Evolutionary conservation across 441 rosid species (phyloP).

Genomic region (Eutrema salsugineum): DNA sequence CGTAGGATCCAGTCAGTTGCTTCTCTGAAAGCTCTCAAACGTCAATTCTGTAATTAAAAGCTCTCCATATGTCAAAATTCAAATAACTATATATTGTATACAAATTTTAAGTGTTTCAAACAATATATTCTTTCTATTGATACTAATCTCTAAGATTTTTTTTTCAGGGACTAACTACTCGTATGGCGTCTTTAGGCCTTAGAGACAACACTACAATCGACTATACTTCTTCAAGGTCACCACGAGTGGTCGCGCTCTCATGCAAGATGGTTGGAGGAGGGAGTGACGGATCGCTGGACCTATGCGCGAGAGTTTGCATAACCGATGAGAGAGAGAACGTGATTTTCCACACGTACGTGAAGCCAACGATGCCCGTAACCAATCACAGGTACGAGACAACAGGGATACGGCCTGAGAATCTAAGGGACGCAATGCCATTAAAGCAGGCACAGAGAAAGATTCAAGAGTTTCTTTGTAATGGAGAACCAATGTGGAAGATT

Average conservation of each 20-base stretch:
- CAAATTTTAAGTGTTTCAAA: background rate
- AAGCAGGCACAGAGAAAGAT: slow-evolving; percentile 64
- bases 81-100: background rate
- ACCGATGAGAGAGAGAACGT: slow-evolving; percentile 65
- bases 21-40: slow-evolving; percentile 30
- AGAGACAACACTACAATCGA: slow-evolving; percentile 47
- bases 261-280: slow-evolving; percentile 94
- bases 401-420: slow-evolving; percentile 59
- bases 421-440: slow-evolving; percentile 60
- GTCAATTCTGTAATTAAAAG: slow-evolving; percentile 31
- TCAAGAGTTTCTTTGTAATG: slow-evolving; percentile 76
- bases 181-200: slow-evolving; percentile 47
- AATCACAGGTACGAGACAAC: slow-evolving; percentile 67
- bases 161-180: slow-evolving; percentile 43
- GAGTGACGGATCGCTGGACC: slow-evolving; percentile 66
- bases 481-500: slow-evolving; percentile 81
- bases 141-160: background rate
- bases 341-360: slow-evolving; percentile 63
- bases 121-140: background rate
- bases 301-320: slow-evolving; percentile 70
- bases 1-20: slow-evolving; percentile 57
- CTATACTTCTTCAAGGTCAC: slow-evolving; percentile 38
- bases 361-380: slow-evolving; percentile 63
- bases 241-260: slow-evolving; percentile 57
- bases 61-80: no score